Evolutionary conservation across 495 filamentous ascomycete genomes (phyloP).

Genomic region (Tuber aestivum): DNA sequence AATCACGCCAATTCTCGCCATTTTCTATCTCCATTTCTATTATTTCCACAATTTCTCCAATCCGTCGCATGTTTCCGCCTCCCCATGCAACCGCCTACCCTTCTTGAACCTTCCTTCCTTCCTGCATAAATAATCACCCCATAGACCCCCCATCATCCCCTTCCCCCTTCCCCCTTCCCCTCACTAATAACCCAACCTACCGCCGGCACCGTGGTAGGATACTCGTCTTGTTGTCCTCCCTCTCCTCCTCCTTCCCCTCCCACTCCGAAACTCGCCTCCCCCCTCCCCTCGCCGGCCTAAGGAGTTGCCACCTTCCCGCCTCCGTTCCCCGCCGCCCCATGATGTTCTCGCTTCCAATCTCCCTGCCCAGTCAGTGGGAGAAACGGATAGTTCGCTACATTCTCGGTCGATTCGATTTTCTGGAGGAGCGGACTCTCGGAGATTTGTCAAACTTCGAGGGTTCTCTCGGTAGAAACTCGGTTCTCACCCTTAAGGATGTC

Average conservation of each 20-base stretch:
- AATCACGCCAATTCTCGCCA: background rate
- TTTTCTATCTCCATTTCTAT: background rate
- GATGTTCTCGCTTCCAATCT: slow-evolving; percentile 35
- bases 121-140: background rate
- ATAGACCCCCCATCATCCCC: background rate
- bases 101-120: background rate
- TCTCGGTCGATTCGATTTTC: slow-evolving; percentile 31
- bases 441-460: slow-evolving; percentile 38
- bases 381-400: slow-evolving; percentile 40
- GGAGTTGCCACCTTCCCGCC: background rate
- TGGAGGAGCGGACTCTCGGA: slow-evolving; percentile 37
- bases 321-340: background rate
- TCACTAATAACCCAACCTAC: background rate
- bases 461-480: slow-evolving; percentile 32
- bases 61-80: background rate
- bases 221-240: background rate
- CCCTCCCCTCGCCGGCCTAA: background rate
- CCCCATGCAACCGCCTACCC: background rate
- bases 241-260: slow-evolving; percentile 1
- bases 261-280: slow-evolving; percentile 1
- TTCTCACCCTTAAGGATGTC: slow-evolving; percentile 34
- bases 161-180: background rate
- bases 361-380: slow-evolving; percentile 37
- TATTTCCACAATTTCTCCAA: background rate
- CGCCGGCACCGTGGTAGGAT: background rate